Percentiles rank a stretch among this genome's conserved stretches.
These are phyloP conservation scores for Rhynchosporium agropyri DNA, from an alignment of 2,329 filamentous ascomycete genomes.

Conservation along the genomic window DNA sequence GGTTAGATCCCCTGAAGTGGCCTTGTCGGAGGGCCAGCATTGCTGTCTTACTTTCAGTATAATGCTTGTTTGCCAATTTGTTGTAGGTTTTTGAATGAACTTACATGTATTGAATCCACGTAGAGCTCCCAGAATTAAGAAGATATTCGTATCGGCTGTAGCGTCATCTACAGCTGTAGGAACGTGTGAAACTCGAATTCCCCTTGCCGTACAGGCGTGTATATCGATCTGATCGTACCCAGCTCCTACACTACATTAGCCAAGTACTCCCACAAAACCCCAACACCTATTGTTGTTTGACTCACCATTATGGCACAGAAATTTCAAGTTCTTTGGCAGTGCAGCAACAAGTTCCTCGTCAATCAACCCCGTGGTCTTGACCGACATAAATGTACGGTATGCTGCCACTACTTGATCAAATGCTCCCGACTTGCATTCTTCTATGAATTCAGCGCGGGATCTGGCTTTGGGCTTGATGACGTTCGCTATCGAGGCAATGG, in stretches of 20 bases:
- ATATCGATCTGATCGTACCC: constrained; percentile 86
- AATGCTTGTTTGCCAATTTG: background rate
- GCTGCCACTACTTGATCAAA: constrained; percentile 66
- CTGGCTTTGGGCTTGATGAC: constrained; percentile 63
- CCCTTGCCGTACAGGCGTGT: constrained; percentile 66
- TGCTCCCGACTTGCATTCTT: constrained; percentile 65
- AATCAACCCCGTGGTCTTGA: constrained; percentile 66
- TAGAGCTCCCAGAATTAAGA: constrained; percentile 78
- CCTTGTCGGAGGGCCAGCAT: constrained; percentile 68
- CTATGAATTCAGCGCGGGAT: constrained; percentile 67
- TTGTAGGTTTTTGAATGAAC: constrained; percentile 5
- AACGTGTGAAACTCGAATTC: constrained; percentile 75
- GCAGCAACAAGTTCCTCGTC: constrained; percentile 69
- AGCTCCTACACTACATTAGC: constrained; percentile 56
- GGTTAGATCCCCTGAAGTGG: constrained; percentile 64
- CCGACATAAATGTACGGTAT: constrained; percentile 72
- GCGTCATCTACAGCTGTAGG: constrained; percentile 81
- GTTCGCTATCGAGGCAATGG: constrained; percentile 64
- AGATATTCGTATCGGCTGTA: constrained; percentile 80
- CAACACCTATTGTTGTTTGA: constrained; percentile 12
- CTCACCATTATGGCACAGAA: constrained; percentile 63
- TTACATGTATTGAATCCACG: constrained; percentile 66
- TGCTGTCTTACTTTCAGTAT: constrained; percentile 37
- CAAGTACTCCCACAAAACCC: background rate
- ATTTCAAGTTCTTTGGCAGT: constrained; percentile 56